Conservation (phyloP, 1,284 basidiomycete species). For the Ceratobasidium papillatum region DNA sequence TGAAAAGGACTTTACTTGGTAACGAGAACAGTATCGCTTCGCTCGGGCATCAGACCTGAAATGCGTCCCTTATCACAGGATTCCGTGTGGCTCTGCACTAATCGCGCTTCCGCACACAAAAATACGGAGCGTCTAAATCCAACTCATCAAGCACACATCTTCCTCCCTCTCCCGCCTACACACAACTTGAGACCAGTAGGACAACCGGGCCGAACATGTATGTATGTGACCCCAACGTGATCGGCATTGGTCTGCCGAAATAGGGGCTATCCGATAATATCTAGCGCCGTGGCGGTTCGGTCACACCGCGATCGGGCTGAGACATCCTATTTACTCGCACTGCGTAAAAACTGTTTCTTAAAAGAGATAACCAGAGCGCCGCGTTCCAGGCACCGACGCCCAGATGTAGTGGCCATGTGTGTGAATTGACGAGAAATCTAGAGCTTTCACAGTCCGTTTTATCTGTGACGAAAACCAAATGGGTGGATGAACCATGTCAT, state of each 20-base stretch:
- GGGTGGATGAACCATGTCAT: constrained; percentile 6
- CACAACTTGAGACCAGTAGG: no score
- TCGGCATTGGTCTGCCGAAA: background rate
- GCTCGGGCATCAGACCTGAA: background rate
- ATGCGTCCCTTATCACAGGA: background rate
- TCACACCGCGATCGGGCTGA: background rate
- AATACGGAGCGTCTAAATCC: no score
- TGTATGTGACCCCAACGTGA: no score
- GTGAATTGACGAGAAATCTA: no score
- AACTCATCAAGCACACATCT: no score
- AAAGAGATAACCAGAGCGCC: background rate
- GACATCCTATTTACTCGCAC: no score
- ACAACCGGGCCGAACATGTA: no score
- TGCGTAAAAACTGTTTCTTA: background rate
- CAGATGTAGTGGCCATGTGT: no score
- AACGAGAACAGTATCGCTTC: background rate
- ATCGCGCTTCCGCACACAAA: background rate
- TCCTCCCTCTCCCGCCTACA: no score
- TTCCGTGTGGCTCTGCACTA: background rate
- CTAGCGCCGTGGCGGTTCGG: constrained; percentile 6
- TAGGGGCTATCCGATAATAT: background rate
- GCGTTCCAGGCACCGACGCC: background rate
- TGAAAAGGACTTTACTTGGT: background rate
- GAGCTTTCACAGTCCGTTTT: background rate
- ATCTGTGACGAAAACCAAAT: background rate